Conservation (phyloP, 2,329 filamentous ascomycete genomes). For the Phyllosticta paracitricarpa region DNA sequence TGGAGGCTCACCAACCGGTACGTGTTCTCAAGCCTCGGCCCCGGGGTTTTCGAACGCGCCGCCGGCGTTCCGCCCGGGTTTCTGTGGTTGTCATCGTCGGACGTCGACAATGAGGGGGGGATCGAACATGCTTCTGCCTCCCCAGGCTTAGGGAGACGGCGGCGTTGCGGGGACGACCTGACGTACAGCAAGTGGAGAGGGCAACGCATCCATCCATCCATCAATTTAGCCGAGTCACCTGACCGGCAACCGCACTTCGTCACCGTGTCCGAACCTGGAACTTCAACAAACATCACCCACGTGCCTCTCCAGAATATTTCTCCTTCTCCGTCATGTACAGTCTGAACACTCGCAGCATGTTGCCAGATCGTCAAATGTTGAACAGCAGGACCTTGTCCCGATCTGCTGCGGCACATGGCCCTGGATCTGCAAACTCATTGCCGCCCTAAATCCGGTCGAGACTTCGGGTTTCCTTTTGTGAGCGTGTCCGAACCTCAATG, state of each 20-base stretch:
- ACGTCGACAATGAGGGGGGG: background rate
- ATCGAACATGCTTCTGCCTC: background rate
- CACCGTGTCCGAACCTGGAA: background rate
- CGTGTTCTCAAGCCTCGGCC: slow-evolving; percentile 35
- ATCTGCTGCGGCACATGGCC: background rate
- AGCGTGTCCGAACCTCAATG: background rate
- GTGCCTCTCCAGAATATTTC: background rate
- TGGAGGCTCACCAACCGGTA: slow-evolving; percentile 30
- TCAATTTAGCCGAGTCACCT: background rate
- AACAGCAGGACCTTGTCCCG: background rate
- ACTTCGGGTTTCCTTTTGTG: background rate
- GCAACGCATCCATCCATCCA: background rate
- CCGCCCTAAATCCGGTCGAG: background rate
- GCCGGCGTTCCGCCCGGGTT: background rate
- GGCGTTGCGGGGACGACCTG: background rate
- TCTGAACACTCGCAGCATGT: background rate
- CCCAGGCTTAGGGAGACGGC: background rate
- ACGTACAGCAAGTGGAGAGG: background rate
- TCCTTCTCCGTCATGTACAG: background rate
- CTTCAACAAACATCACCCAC: background rate
- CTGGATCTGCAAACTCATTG: background rate
- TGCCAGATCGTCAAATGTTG: background rate
- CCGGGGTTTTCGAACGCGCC: slow-evolving; percentile 27
- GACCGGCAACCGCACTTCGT: background rate
- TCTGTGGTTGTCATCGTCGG: background rate